Evolutionary conservation across 75 land plant genomes (phyloP).

Genomic region (Adiantum capillusveneris): DNA sequence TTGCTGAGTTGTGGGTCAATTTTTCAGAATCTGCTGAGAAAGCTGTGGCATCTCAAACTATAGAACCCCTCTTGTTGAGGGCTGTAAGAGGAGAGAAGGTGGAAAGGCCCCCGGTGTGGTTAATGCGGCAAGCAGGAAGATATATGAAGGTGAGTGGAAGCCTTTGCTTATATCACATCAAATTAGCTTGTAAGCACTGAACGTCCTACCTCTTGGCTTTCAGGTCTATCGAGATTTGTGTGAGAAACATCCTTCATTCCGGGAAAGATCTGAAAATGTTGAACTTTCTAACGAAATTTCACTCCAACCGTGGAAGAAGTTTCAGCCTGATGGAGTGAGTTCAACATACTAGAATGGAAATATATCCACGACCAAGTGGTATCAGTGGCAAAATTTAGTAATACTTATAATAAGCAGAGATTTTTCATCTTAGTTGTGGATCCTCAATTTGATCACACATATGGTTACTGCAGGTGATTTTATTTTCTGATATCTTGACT

Average conservation of each 20-base stretch:
- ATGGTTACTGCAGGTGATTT: slow-evolving; percentile 61
- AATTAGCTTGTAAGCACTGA: no score
- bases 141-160: slow-evolving; percentile 97
- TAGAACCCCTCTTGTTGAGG: slow-evolving; percentile 73
- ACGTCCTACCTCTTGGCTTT: no score
- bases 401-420: no score
- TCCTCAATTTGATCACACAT: no score
- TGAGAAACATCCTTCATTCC: slow-evolving; percentile 84
- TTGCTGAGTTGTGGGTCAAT: no score
- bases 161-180: no score
- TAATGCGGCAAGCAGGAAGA: slow-evolving; percentile 99
- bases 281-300: slow-evolving; percentile 95
- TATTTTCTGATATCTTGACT: slow-evolving; percentile 96
- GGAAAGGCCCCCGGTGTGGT: slow-evolving; percentile 97
- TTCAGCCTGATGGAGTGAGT: slow-evolving; percentile 94
- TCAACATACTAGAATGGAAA: background rate
- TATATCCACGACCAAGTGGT: background rate
- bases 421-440: no score
- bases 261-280: slow-evolving; percentile 96
- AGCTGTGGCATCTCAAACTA: slow-evolving; percentile 17
- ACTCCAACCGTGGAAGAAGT: slow-evolving; percentile 93
- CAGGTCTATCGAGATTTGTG: slow-evolving; percentile 85
- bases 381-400: no score
- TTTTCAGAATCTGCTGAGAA: slow-evolving; percentile 34
- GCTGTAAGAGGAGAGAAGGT: slow-evolving; percentile 85